Base-by-base conservation (phyloP, 257 asterid species). In the Lavandula angustifolia region DNA sequence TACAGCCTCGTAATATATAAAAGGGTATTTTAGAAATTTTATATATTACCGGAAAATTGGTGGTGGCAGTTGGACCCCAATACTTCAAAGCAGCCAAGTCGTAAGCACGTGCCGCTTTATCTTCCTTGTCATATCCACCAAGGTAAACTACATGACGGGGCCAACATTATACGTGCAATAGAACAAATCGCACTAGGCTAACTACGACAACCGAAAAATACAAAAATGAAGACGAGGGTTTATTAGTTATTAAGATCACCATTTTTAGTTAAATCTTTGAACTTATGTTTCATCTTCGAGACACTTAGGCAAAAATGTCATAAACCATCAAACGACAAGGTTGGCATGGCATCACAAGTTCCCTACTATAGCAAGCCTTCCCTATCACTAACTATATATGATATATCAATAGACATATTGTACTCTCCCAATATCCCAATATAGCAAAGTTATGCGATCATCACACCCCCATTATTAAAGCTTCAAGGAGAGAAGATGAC, bases 71-170 rank as follows among this genome's bases (percentile, higher is more conserved):
- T 12, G 95, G 79, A 65, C 98, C 98, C 98, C 98, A 91, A 74
- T 91, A 91, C 64, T 88, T 91, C 7, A 91, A 84, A 46, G 98
- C 95, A 55, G 98, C 96, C 79, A 91, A 76, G 75, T 91, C 98
- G 63, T 91, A 91, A 3, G 98, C 76, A 11, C 89, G 79, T 7
- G 98, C 96, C 3, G 98, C 98, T 81, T 83, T 91, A 2, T 86
- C 98, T 77, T 91, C 98, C 64, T 88, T 88, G 74, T 91, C 98
- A 71, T 91, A 91, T 10, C 98, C 98, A 52, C 99, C 99, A 62
- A 94, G 80, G 73, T 94, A 94, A n/a, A 94, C 99, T 94, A 92
- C 65, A 73, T 72, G 40, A 75, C 10, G 60, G 11, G 31, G 46
- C 48, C 40, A 13, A 64, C 43, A 62, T 42, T 63, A 58, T 64